Conservation (phyloP, 1,284 basidiomycete species). For the Moesziomyces aphidis region DNA sequence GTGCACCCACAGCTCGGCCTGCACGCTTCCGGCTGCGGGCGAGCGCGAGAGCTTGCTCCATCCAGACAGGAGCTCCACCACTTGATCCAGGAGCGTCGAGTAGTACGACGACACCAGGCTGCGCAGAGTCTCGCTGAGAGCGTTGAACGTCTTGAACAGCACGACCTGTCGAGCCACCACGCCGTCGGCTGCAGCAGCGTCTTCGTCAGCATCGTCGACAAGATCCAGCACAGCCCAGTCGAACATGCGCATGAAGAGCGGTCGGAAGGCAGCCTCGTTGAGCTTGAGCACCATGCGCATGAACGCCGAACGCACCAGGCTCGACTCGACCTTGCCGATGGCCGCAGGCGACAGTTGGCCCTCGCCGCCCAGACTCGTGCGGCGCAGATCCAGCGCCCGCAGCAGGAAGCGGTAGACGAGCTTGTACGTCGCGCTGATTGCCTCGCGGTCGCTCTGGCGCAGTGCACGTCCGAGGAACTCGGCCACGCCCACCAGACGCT, state of each 20-base stretch:
- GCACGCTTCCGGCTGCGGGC: slow-evolving; percentile 28
- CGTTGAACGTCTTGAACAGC: slow-evolving; percentile 59
- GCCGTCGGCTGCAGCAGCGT: slow-evolving; percentile 19
- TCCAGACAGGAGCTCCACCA: slow-evolving; percentile 75
- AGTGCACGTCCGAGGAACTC: slow-evolving; percentile 58
- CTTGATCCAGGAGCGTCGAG: slow-evolving; percentile 75
- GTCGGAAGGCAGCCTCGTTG: slow-evolving; percentile 91
- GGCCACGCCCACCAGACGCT: slow-evolving; percentile 45
- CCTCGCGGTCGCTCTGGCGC: slow-evolving; percentile 50
- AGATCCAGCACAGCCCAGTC: slow-evolving; percentile 89
- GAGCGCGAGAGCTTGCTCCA: slow-evolving; percentile 12
- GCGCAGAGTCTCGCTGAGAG: slow-evolving; percentile 52
- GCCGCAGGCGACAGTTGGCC: slow-evolving; percentile 55
- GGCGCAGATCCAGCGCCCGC: slow-evolving; percentile 78
- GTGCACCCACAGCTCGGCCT: slow-evolving; percentile 74
- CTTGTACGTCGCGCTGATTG: slow-evolving; percentile 78
- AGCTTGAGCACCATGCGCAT: slow-evolving; percentile 90
- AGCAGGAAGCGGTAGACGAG: slow-evolving; percentile 84
- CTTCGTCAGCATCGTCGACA: slow-evolving; percentile 68
- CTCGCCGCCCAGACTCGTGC: slow-evolving; percentile 55
- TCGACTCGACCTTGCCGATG: slow-evolving; percentile 70
- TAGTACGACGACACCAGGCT: slow-evolving; percentile 63
- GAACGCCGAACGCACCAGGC: slow-evolving; percentile 76
- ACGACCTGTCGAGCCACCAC: slow-evolving; percentile 58
- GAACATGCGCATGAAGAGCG: slow-evolving; percentile 88